These are phyloP conservation scores for Coemansia asiatica DNA, from an alignment of 192 early-diverging fungal species.

Conservation along the genomic window DNA sequence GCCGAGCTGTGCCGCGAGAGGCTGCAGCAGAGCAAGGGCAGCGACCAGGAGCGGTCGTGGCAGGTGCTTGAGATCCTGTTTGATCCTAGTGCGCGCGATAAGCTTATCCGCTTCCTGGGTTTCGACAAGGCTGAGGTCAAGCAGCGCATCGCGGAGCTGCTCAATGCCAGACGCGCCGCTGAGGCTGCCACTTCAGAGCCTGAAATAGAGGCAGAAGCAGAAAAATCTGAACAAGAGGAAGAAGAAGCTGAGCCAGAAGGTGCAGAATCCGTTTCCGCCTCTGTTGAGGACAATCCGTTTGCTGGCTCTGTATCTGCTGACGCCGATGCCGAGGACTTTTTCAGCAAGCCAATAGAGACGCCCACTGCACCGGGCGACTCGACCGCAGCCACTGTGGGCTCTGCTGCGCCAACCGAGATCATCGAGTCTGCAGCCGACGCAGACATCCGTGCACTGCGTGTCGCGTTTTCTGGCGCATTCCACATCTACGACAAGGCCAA, in stretches of 20 bases:
- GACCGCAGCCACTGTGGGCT: constrained; percentile 3
- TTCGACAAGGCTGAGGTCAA: constrained; percentile 73
- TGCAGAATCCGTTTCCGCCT: constrained; percentile 11
- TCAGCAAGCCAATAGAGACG: constrained; percentile 32
- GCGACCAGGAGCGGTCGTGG: constrained; percentile 61
- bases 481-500: constrained; percentile 45
- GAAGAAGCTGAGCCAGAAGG: constrained; percentile 15
- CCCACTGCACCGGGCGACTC: constrained; percentile 9
- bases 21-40: constrained; percentile 31
- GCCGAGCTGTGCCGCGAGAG: constrained; percentile 55
- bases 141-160: constrained; percentile 60
- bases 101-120: constrained; percentile 85
- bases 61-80: constrained; percentile 82
- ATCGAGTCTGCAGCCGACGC: constrained; percentile 9
- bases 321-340: constrained; percentile 57
- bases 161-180: constrained; percentile 14
- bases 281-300: constrained; percentile 34
- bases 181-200: background rate
- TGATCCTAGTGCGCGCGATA: constrained; percentile 72
- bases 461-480: constrained; percentile 38
- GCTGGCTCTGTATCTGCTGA: constrained; percentile 19
- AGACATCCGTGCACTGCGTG: constrained; percentile 22
- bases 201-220: constrained; percentile 1
- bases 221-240: constrained; percentile 15
- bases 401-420: background rate